Conservation (phyloP, 441 rosid genomes). For the Kokia cookei region DNA sequence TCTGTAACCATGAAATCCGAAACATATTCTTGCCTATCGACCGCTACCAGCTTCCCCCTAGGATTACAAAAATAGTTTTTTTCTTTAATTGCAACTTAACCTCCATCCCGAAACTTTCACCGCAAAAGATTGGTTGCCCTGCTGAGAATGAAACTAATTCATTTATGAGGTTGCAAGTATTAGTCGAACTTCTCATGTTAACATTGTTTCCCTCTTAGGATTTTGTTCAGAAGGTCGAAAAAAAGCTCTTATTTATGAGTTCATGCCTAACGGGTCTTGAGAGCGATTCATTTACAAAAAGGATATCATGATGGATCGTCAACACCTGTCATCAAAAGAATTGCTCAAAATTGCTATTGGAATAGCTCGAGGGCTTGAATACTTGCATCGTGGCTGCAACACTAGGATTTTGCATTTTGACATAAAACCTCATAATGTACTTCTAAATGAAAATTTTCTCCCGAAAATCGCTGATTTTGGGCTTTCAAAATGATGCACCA, state of each 20-base stretch:
- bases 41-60: background rate
- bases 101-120: background rate
- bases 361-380: slow-evolving; percentile 23
- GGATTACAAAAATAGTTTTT: slow-evolving; percentile 5
- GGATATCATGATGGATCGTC: background rate
- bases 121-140: slow-evolving; percentile 1
- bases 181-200: slow-evolving; percentile 30
- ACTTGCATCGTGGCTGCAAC: slow-evolving; percentile 23
- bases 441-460: slow-evolving; percentile 48
- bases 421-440: slow-evolving; percentile 74
- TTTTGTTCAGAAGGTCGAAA: slow-evolving; percentile 28
- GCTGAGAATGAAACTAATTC: background rate
- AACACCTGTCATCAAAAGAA: background rate
- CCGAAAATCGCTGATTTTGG: slow-evolving; percentile 84
- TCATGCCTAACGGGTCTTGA: slow-evolving; percentile 33
- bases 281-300: slow-evolving; percentile 22
- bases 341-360: slow-evolving; percentile 8
- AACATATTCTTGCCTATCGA: slow-evolving; percentile 22
- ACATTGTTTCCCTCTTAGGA: slow-evolving; percentile 24
- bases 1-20: slow-evolving; percentile 12
- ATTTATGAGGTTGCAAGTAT: slow-evolving; percentile 30
- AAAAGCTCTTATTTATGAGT: slow-evolving; percentile 36
- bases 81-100: slow-evolving; percentile 28
- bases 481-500: slow-evolving; percentile 6
- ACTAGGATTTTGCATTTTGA: slow-evolving; percentile 70